A percentile compares a stretch with the other conserved stretches of the same genome.
These are phyloP conservation scores for Durotheca rogersii DNA, from an alignment of 495 filamentous ascomycete genomes.

Conservation along the genomic window DNA sequence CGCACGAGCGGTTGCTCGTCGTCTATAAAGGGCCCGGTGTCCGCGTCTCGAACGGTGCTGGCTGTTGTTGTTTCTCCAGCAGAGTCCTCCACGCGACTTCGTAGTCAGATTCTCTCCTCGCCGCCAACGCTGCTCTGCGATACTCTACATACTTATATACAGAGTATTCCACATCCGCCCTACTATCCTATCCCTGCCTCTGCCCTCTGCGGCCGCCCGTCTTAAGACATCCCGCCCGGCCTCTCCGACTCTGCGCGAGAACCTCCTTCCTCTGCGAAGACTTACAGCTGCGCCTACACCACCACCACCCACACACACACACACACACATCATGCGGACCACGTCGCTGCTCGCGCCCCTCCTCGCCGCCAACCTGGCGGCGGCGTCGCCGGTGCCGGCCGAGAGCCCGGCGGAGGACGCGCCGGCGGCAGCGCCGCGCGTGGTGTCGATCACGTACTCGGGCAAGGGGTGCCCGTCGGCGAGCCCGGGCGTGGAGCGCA, in stretches of 20 bases:
- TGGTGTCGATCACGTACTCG: conserved; percentile 41
- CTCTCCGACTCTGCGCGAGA: too few species aligned
- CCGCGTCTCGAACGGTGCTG: conserved; percentile 5
- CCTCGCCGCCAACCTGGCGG: conserved; percentile 31
- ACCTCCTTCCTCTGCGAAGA: too few species aligned
- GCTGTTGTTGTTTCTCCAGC: background rate
- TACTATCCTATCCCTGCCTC: too few species aligned
- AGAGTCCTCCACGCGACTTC: too few species aligned
- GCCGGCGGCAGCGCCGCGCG: conserved; percentile 28
- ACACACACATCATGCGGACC: conserved; percentile 24
- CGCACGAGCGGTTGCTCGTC: conserved; percentile 12
- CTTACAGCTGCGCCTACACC: conserved; percentile 1
- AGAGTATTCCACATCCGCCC: too few species aligned
- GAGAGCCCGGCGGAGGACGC: conserved; percentile 23
- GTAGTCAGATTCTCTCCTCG: too few species aligned
- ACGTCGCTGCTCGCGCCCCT: conserved; percentile 19
- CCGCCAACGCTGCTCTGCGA: too few species aligned
- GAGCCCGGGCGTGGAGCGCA: conserved; percentile 33
- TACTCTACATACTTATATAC: background rate
- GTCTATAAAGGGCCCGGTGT: conserved; percentile 21
- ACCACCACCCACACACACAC: background rate
- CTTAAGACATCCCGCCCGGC: too few species aligned
- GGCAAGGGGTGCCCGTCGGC: conserved; percentile 41
- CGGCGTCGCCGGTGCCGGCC: conserved; percentile 19
- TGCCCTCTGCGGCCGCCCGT: too few species aligned